These are phyloP conservation scores for Kwoniella bestiolae DNA, from an alignment of 768 basidiomycete species.

Conservation along the genomic window DNA sequence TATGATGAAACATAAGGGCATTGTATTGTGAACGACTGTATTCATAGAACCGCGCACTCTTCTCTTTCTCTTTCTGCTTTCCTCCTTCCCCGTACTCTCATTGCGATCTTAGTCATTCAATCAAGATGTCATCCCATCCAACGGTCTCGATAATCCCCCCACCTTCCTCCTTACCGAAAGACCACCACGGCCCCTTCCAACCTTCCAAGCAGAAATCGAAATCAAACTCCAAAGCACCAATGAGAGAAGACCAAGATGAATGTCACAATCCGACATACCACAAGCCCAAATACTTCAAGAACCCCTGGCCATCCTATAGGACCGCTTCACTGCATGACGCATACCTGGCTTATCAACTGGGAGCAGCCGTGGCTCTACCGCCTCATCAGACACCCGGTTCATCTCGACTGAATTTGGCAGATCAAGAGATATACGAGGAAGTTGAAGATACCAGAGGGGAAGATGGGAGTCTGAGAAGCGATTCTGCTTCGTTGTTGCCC, in stretches of 20 bases:
- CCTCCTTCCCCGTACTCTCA: background rate
- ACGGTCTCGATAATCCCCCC: slow-evolving; percentile 25
- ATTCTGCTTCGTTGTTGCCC: slow-evolving; percentile 14
- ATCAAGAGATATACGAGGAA: slow-evolving; percentile 3
- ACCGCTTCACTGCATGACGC: slow-evolving; percentile 41
- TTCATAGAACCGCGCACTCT: background rate
- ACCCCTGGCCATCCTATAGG: slow-evolving; percentile 56
- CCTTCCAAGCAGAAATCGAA: slow-evolving; percentile 1
- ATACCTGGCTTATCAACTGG: slow-evolving; percentile 46
- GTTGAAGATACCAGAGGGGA: slow-evolving; percentile 16
- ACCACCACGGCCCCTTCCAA: slow-evolving; percentile 37
- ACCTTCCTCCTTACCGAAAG: slow-evolving; percentile 1
- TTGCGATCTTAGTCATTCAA: background rate
- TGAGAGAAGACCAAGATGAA: background rate
- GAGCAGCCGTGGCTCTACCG: slow-evolving; percentile 45
- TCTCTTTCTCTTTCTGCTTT: background rate
- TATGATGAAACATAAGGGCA: background rate
- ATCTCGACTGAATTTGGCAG: background rate
- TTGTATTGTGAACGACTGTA: too few species aligned
- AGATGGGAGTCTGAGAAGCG: slow-evolving; percentile 8
- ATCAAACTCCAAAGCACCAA: background rate
- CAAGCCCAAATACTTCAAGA: slow-evolving; percentile 46
- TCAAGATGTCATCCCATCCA: slow-evolving; percentile 14
- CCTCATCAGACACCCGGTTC: slow-evolving; percentile 25
- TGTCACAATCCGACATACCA: slow-evolving; percentile 1